Percentiles rank a stretch among this genome's conserved stretches.
Conservation (phyloP, 23 red algal species). For the Cyanidioschyzon merolae region DNA sequence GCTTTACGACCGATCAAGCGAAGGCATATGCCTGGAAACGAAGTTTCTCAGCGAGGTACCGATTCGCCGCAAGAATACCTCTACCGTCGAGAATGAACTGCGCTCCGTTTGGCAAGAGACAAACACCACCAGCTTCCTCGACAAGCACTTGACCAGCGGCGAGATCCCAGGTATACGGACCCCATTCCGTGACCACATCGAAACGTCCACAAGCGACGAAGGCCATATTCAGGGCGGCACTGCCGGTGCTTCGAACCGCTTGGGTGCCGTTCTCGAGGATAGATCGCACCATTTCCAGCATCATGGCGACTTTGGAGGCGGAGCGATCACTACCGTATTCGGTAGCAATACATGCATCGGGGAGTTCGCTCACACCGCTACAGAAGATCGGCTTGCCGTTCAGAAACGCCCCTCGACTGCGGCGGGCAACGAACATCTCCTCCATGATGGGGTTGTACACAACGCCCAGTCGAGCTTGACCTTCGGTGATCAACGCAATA, state of each 20-base stretch:
- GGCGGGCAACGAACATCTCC: slow-evolving; percentile 52
- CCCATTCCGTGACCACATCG: slow-evolving; percentile 46
- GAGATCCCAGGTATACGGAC: slow-evolving; percentile 79
- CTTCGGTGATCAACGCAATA: slow-evolving; percentile 41
- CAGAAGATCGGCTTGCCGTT: slow-evolving; percentile 41
- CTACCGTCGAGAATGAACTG: slow-evolving; percentile 12
- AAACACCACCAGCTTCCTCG: slow-evolving; percentile 77
- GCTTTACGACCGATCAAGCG: too few species aligned
- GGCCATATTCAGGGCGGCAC: slow-evolving; percentile 68
- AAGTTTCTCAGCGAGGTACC: slow-evolving; percentile 6
- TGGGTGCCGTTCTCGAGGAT: slow-evolving; percentile 34
- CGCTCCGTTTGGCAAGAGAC: slow-evolving; percentile 9
- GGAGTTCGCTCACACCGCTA: slow-evolving; percentile 20
- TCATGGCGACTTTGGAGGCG: slow-evolving; percentile 24
- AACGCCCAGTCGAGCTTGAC: slow-evolving; percentile 45
- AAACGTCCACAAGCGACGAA: slow-evolving; percentile 73
- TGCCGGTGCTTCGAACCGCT: slow-evolving; percentile 48
- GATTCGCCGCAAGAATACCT: slow-evolving; percentile 25
- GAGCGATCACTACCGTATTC: slow-evolving; percentile 77
- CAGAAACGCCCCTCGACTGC: slow-evolving; percentile 52
- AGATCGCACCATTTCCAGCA: slow-evolving; percentile 42
- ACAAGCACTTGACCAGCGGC: slow-evolving; percentile 69
- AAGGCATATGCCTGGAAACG: slow-evolving; percentile 12
- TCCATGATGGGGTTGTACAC: slow-evolving; percentile 62
- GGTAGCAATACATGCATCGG: slow-evolving; percentile 54